A percentile compares a stretch with the other conserved stretches of the same genome.
phyloP scores from a whole-genome alignment of 2,329 filamentous ascomycete genomes.

The Pseudopithomyces maydicus region DNA sequence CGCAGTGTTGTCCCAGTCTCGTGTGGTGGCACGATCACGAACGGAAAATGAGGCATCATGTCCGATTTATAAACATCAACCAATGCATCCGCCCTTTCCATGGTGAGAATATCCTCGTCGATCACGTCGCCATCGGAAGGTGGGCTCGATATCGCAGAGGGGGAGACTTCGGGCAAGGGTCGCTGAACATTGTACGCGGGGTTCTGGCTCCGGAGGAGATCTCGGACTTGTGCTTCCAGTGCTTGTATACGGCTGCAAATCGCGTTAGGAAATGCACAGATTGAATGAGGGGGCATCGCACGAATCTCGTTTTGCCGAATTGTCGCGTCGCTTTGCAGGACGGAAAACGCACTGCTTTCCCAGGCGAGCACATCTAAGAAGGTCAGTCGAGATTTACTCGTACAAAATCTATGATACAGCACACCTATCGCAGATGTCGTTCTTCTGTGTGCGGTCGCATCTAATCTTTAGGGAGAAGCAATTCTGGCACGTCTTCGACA shows the following conservation, averaged over 20 bases:
- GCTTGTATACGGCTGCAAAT: constrained; percentile 40
- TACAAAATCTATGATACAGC: not conserved
- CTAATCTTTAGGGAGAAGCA: constrained; percentile 39
- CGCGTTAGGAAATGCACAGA: constrained; percentile 1
- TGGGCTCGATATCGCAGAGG: constrained; percentile 1
- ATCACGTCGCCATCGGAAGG: constrained; percentile 29
- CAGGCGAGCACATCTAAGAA: constrained; percentile 42
- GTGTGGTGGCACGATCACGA: constrained; percentile 37
- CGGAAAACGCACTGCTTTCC: constrained; percentile 45
- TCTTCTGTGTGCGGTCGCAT: constrained; percentile 33
- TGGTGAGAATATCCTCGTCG: constrained; percentile 32
- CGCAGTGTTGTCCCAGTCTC: constrained; percentile 33
- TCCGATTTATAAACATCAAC: constrained; percentile 39
- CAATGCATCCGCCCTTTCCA: constrained; percentile 31
- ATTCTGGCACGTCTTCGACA: constrained; percentile 42
- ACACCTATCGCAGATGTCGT: constrained; percentile 35
- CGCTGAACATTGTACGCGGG: constrained; percentile 24
- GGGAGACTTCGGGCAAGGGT: constrained; percentile 21
- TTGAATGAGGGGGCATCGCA: constrained; percentile 8
- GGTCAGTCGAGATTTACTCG: not conserved
- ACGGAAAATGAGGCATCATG: constrained; percentile 47
- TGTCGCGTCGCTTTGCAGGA: constrained; percentile 42
- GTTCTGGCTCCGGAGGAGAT: constrained; percentile 29
- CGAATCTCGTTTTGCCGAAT: constrained; percentile 44
- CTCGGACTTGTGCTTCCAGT: constrained; percentile 42